phyloP scores from a whole-genome alignment of 257 asterid genomes.

The Penstemon eatonii region DNA sequence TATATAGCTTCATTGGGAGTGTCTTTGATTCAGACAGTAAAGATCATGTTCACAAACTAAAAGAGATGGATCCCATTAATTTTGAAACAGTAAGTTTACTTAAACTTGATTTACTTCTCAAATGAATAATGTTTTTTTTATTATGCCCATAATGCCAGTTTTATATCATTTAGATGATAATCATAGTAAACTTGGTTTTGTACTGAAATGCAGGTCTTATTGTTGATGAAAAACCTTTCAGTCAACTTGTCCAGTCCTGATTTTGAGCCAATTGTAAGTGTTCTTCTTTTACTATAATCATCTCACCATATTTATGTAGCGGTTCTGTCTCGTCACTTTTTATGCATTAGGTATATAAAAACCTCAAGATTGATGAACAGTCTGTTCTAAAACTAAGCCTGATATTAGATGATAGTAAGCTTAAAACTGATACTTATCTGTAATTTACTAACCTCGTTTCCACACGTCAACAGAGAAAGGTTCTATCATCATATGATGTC shows the following conservation, averaged over 20 bases:
- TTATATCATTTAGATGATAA: no score
- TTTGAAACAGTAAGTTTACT: slow-evolving; percentile 76
- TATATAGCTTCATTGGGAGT: slow-evolving; percentile 89
- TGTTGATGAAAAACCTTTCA: no score
- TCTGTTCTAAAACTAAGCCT: no score
- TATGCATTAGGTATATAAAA: no score
- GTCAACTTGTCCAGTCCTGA: slow-evolving; percentile 47
- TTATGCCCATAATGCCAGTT: no score
- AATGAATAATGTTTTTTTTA: no score
- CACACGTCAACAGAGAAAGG: slow-evolving; percentile 52
- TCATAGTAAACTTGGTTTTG: no score
- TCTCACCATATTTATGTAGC: not conserved
- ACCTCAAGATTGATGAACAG: no score
- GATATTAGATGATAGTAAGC: not conserved
- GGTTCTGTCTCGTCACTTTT: no score
- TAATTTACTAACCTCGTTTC: slow-evolving; percentile 21
- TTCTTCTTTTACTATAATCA: slow-evolving; percentile 16
- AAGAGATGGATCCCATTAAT: slow-evolving; percentile 98
- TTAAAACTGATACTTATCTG: not conserved
- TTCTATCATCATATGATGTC: slow-evolving; percentile 54
- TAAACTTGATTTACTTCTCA: no score
- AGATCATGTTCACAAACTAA: slow-evolving; percentile 81
- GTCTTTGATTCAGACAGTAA: slow-evolving; percentile 81
- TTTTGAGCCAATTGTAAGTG: slow-evolving; percentile 80
- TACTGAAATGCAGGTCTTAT: no score